A percentile compares a stretch with the other conserved stretches of the same genome.
Conservation (phyloP, 2,329 filamentous ascomycete species). For the Monilinia vaccinii-corymbosi region DNA sequence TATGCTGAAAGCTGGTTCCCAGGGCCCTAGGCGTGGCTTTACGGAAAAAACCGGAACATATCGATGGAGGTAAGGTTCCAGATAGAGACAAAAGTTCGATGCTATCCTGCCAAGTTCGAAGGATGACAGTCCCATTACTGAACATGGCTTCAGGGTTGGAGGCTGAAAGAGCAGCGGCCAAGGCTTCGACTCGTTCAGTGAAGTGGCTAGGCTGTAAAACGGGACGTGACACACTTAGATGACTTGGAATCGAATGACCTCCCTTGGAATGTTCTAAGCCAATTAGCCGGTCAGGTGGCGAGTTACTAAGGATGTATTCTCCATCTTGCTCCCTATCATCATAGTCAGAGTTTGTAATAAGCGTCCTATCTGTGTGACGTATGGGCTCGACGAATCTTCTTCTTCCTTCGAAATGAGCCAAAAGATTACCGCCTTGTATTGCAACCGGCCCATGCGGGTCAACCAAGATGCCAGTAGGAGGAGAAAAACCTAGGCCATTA, state of each 20-base stretch:
- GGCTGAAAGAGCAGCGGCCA: neutral
- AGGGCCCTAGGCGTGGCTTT: neutral
- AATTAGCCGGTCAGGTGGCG: neutral
- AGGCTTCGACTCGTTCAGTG: neutral
- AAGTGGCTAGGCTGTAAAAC: neutral
- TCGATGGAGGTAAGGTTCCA: slow-evolving; percentile 11
- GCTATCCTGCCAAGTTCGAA: slow-evolving; percentile 15
- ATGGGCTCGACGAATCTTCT: neutral
- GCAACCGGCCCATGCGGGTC: too few relatives aligned
- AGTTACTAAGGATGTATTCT: neutral
- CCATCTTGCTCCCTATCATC: neutral
- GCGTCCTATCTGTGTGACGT: neutral
- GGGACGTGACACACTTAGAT: neutral
- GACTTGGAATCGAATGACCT: neutral
- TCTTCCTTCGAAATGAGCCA: too few relatives aligned
- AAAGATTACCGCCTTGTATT: too few relatives aligned
- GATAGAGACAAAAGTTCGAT: slow-evolving; percentile 15
- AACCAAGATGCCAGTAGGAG: neutral
- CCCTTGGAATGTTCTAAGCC: neutral
- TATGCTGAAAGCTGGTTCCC: neutral
- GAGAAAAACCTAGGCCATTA: too few relatives aligned
- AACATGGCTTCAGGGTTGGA: neutral
- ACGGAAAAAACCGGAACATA: slow-evolving; percentile 9
- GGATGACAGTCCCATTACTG: slow-evolving; percentile 7
- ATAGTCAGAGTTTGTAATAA: neutral